Base-by-base conservation (phyloP, 441 rosid species). In the Pelargonium australe region DNA sequence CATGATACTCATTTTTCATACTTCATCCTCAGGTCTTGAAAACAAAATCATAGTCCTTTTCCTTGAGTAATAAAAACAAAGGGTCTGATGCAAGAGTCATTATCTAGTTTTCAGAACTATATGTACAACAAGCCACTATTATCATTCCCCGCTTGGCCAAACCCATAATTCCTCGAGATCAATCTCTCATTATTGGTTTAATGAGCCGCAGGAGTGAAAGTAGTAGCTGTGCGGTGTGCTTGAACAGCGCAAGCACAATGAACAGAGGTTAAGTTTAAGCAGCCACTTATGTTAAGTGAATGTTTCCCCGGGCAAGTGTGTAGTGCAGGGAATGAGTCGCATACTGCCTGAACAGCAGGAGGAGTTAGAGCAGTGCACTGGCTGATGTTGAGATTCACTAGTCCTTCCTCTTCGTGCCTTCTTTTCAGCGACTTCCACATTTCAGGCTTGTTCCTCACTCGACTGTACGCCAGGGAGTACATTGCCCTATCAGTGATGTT, bases 331-430 rank as follows among this genome's bases (percentile, higher is more conserved):
- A 91, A 91, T 0, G 91, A 85, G 75, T 91, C 99, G 1, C 99
- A 95, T 2, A 95, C 81, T 0, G 92, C 89, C 85, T 95, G 99
- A 71, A 91, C 96, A 0, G 99, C 97, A 0, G 87, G 79, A 40
- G 99, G 99, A 0, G 97, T 92, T 3, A 95, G 89, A 2, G 96
- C 92, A 1, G 99, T 95, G 84, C 99, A 91, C 77, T 95, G 99
- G 77, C 99, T 95, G 64, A 95, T 92, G 81, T 95, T 95, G 23
- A 95, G 92, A 72, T 86, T 89, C 77, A 68, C 83, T 13, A 95
- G 80, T 67, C 97, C 97, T 79, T 88, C 97, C 70, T 84, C 94
- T 1, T 84, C 85, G 63, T 67, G 71, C 67, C 73, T 79, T 23
- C 72, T 84, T 66, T 87, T 83, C 77, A 80, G 74, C 11, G 96